phyloP scores from a whole-genome alignment of 345 rosid genomes.

The Populus pruinosa region DNA sequence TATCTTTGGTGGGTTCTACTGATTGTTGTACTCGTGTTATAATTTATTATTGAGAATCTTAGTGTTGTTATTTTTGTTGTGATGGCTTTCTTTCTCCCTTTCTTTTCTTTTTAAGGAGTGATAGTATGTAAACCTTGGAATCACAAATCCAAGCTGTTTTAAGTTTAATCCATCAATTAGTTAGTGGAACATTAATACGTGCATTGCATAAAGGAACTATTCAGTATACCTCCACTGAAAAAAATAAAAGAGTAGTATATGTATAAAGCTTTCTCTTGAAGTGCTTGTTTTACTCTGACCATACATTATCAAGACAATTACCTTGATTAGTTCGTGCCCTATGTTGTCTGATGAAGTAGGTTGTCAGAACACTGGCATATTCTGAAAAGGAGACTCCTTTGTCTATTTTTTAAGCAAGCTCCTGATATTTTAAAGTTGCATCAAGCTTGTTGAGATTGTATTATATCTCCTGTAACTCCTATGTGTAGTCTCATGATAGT shows the following conservation, averaged over 20 bases:
- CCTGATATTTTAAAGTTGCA: background rate
- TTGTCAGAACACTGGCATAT: background rate
- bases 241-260: background rate
- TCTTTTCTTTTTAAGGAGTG: background rate
- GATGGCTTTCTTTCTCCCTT: background rate
- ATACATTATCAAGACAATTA: background rate
- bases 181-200: background rate
- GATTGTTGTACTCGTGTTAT: background rate
- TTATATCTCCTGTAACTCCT: background rate
- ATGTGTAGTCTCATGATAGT: background rate
- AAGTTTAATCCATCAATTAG: background rate
- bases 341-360: background rate
- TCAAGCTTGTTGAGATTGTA: background rate
- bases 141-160: background rate
- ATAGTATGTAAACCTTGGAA: background rate
- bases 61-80: background rate
- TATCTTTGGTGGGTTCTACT: background rate
- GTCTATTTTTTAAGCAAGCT: background rate
- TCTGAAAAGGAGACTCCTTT: background rate
- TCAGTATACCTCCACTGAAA: background rate
- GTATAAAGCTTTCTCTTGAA: background rate
- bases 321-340: background rate
- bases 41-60: background rate
- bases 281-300: background rate
- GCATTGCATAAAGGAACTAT: background rate